Base-by-base conservation (phyloP, 441 rosid genomes). In the Pelargonium australe region DNA sequence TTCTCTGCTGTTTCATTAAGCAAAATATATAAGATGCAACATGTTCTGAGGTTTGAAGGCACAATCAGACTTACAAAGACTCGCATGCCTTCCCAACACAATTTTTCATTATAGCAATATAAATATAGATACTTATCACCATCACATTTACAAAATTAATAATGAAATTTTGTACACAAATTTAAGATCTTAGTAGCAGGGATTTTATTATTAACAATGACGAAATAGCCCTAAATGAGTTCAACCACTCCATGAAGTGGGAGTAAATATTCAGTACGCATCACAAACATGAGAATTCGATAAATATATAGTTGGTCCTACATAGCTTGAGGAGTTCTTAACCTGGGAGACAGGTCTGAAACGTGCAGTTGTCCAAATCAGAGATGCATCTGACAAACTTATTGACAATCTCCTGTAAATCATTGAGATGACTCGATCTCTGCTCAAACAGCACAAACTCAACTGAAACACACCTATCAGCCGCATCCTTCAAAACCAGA, bases 281-380 rank as follows among this genome's bases (percentile, higher is more conserved):
- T 51, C 14, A 11, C 55, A 49, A 49, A 49, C 55, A 49, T 49
- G 55, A 49, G 55, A 49, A n/a, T 49, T 10, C 16, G 16, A n/a
- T 66, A 66, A 61, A 61, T 5, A 16, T 13, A 71, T 40, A 12
- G 41, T 25, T 28, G 9, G 12, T 31, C 23, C 66, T 44, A 55
- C 7, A 20, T 7, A 63, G 37, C 9, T 8, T 53, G 37, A 53
- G 19, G 66, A 51, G 25, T 63, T 45, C 64, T 37, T 64, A 79
- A 93, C 98, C 94, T 79, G 88, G 89, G 75, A 84, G 81, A 83
- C 72, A 84, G 66, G 80, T 81, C 47, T 76, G 87, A 68, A 87
- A 80, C 0, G 91, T 86, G 85, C 92, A 93, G 79, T 93, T 93
- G 55, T 90, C 97, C 65, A 93, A 89, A 81, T 93, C 91, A 19